Conservation (phyloP, 495 filamentous ascomycete species). For the Aspergillus wentii region DNA sequence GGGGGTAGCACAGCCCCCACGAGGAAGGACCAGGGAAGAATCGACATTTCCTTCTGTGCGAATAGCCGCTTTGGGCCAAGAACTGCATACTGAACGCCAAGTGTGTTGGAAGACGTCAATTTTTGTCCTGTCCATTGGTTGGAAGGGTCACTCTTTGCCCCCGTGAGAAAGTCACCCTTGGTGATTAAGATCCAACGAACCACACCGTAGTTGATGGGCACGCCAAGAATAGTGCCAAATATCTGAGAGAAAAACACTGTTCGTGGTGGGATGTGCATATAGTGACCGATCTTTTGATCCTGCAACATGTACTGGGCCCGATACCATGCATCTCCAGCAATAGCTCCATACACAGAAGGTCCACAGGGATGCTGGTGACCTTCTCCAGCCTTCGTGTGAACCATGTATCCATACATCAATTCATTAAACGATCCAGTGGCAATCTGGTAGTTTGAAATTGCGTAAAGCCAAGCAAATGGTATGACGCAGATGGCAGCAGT, state of each 20-base stretch:
- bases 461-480: constrained; percentile 52
- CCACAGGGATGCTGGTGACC: constrained; percentile 47
- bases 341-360: constrained; percentile 46
- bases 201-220: constrained; percentile 41
- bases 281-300: constrained; percentile 45
- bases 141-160: constrained; percentile 43
- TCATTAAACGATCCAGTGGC: constrained; percentile 51
- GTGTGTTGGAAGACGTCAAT: constrained; percentile 39
- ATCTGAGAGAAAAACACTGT: constrained; percentile 39
- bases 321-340: constrained; percentile 48
- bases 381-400: constrained; percentile 35
- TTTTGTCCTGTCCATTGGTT: constrained; percentile 54
- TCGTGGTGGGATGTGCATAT: constrained; percentile 42
- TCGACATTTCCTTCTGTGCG: constrained; percentile 38
- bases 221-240: constrained; percentile 36
- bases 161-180: constrained; percentile 49
- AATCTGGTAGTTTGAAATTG: constrained; percentile 51
- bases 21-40: constrained; percentile 53
- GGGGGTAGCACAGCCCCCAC: constrained; percentile 46
- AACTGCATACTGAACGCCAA: constrained; percentile 51
- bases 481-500: constrained; percentile 47
- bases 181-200: constrained; percentile 42
- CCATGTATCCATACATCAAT: constrained; percentile 53
- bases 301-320: constrained; percentile 47
- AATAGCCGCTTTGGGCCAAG: constrained; percentile 51